Evolutionary conservation across 371 early-diverging fungal species (phyloP).

Genomic region (Capniomyces stellatus): DNA sequence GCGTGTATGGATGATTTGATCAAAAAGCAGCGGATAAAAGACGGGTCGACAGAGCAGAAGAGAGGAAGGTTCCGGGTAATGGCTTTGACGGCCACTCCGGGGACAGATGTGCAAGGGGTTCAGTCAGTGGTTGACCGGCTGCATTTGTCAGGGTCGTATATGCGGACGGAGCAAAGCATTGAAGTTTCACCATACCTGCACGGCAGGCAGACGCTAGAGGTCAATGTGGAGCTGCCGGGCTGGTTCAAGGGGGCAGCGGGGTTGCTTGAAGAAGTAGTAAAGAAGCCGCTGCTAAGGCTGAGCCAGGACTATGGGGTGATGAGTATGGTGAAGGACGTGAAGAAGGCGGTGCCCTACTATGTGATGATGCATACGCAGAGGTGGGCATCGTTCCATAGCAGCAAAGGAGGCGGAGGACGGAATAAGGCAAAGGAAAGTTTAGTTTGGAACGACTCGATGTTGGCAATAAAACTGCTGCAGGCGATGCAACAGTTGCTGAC

Average conservation of each 20-base stretch:
- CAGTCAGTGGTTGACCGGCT: conserved; percentile 59
- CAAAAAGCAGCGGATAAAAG: conserved; percentile 20
- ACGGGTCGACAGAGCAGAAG: conserved; percentile 26
- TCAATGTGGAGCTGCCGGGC: conserved; percentile 31
- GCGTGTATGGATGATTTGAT: conserved; percentile 42
- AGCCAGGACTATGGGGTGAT: conserved; percentile 37
- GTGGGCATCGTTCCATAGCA: not conserved
- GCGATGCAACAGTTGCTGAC: conserved; percentile 21
- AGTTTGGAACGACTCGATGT: conserved; percentile 15
- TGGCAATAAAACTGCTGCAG: conserved; percentile 15
- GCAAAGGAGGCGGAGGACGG: not conserved
- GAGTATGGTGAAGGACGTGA: not conserved
- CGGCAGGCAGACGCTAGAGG: conserved; percentile 38
- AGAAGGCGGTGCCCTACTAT: not conserved
- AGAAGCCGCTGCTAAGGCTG: conserved; percentile 23
- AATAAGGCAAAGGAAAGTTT: not conserved
- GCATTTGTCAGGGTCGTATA: conserved; percentile 54
- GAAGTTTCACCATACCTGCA: conserved; percentile 61
- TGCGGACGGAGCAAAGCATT: conserved; percentile 76
- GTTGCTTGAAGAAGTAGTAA: conserved; percentile 10
- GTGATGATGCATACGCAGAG: conserved; percentile 1
- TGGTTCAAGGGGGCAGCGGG: conserved; percentile 15
- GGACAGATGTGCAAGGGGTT: conserved; percentile 48
- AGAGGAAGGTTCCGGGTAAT: conserved; percentile 50
- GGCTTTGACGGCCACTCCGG: conserved; percentile 87